Base-by-base conservation (phyloP, 2,329 filamentous ascomycete species). In the Alternaria rosae region DNA sequence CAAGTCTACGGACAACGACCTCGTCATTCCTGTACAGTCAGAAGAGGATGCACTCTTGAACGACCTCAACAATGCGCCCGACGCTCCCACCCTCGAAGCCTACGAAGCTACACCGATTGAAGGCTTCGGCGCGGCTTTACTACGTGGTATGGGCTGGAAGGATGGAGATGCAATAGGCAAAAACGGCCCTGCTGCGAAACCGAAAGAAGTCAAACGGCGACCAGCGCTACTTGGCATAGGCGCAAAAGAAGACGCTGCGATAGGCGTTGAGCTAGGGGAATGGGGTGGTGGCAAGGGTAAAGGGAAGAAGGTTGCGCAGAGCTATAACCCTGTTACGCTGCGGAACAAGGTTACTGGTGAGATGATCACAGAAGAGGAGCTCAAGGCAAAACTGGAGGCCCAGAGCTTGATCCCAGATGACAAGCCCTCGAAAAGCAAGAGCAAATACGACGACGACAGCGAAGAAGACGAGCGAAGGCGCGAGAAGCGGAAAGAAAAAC, bases 101-200 rank as follows among this genome's bases (percentile, higher is more conserved):
- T 98, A 98, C 80, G 90, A 91, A 61, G 89, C 91, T 12, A 91
- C 97, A 64, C 94, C 95, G 0, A 93, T 98, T 15, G 94, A 97
- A 70, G 93, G 97, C 71, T 99, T 98, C 68, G 95, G 95, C 8
- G 91, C 93, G 17, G 93, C 94, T 0, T 85, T 98, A 66, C 85
- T 99, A 35, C 89, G 94, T 30, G 93, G 94, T 10, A 97, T 98
- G 92, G 95, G 95, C 9, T 97, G 94, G 94, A 93, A 97, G 73
- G 88, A 89, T 66, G 88, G 85, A 17, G 84, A 88, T 65, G 80
- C 82, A 41, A 83, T 88, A 54, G 83, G 90, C 81, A 78, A 86
- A 57, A 79, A 79, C 25, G 78, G 79, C 17, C 78, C 55, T 5
- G 30, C 57, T 2, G 47, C 56, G 26, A 91, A 91, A 68, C 84